These are phyloP conservation scores for Leptodermis oblonga DNA, from an alignment of 257 asterid species.

Conservation along the genomic window DNA sequence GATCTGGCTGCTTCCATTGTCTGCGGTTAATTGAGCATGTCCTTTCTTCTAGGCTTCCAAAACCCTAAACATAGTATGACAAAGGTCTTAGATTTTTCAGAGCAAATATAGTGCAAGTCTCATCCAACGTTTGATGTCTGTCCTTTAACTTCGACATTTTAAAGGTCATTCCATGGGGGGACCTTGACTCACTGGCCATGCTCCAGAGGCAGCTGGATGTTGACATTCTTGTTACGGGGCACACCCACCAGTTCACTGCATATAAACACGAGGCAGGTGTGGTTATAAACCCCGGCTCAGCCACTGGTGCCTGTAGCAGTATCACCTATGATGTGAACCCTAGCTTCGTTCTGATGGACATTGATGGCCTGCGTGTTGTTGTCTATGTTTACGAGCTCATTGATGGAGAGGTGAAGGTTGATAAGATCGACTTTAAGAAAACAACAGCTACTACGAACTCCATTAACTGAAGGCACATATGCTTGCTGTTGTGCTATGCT, in stretches of 20 bases:
- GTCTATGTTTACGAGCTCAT: conserved; percentile 92
- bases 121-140: neutral
- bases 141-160: conserved; percentile 1
- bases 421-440: conserved; percentile 97
- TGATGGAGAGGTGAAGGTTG: conserved; percentile 98
- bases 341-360: conserved; percentile 96
- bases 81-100: neutral
- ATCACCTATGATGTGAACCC: conserved; percentile 95
- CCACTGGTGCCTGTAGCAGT: conserved; percentile 96
- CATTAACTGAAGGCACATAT: conserved; percentile 4
- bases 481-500: neutral
- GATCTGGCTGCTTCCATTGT: neutral
- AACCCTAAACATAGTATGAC: neutral
- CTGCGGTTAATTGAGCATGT: neutral
- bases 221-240: conserved; percentile 92
- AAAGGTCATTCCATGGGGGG: conserved; percentile 98
- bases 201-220: conserved; percentile 96
- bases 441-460: conserved; percentile 41
- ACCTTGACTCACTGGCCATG: conserved; percentile 91
- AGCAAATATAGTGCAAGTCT: conserved; percentile 7
- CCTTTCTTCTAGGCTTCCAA: neutral
- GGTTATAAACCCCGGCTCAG: conserved; percentile 95
- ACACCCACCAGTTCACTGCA: conserved; percentile 94
- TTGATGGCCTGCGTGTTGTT: conserved; percentile 89
- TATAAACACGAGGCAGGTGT: conserved; percentile 98